Conservation (phyloP, 169 alveolate genomes). For the Cyclospora cayetanensis region DNA sequence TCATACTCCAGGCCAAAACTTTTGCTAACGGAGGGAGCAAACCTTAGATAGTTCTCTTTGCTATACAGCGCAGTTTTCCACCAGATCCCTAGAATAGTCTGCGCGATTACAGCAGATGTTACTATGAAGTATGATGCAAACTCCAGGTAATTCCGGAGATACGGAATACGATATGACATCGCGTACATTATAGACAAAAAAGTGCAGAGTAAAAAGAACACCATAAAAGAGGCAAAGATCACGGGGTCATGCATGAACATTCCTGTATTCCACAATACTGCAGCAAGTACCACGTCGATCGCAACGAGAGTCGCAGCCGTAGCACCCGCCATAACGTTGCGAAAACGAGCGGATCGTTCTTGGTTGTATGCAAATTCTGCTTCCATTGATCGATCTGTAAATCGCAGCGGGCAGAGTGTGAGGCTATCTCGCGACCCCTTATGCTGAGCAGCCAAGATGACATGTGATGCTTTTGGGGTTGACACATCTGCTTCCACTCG, state of each 20-base stretch:
- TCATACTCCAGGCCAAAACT: background rate
- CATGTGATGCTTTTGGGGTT: background rate
- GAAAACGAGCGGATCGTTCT: background rate
- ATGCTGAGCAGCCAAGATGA: background rate
- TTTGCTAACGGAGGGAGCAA: background rate
- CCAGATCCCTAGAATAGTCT: background rate
- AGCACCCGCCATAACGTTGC: constrained; percentile 14
- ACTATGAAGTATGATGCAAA: background rate
- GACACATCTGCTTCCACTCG: background rate
- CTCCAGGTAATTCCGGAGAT: background rate
- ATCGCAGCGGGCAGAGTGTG: background rate
- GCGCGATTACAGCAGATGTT: background rate
- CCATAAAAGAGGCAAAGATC: background rate
- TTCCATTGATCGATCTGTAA: constrained; percentile 12
- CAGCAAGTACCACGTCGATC: background rate
- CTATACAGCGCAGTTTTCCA: background rate
- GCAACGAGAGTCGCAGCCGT: background rate
- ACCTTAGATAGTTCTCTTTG: background rate
- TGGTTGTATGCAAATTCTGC: constrained; percentile 25
- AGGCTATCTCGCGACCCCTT: background rate
- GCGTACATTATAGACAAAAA: background rate
- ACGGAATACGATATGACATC: background rate
- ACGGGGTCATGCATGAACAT: background rate
- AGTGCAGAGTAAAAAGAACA: background rate
- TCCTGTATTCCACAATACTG: background rate